phyloP scores from a whole-genome alignment of 73 alveolate species.

The Tetrahymena malaccensis region DNA sequence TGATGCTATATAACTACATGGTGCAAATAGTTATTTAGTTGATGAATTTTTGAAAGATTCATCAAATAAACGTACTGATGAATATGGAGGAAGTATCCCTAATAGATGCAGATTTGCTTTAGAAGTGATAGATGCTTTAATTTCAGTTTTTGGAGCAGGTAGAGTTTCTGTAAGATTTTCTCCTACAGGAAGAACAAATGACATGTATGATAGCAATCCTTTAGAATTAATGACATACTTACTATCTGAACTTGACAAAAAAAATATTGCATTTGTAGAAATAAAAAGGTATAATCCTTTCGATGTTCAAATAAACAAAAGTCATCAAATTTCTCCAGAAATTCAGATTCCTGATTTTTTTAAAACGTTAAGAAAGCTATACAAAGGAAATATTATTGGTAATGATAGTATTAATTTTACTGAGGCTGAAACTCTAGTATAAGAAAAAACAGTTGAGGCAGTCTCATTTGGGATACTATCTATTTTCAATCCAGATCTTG shows the following conservation, averaged over 20 bases:
- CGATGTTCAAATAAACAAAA: background rate
- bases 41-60: conserved; percentile 57
- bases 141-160: conserved; percentile 37
- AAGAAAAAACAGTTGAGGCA: background rate
- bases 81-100: conserved; percentile 82
- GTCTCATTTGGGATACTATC: background rate
- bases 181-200: conserved; percentile 20
- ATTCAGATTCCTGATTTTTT: conserved; percentile 6
- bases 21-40: conserved; percentile 65
- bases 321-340: conserved; percentile 15
- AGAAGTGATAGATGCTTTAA: conserved; percentile 52
- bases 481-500: conserved; percentile 27
- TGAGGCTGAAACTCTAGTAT: background rate
- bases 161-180: conserved; percentile 25
- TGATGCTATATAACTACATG: conserved; percentile 81
- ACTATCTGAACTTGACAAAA: conserved; percentile 5
- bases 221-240: background rate
- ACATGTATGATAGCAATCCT: conserved; percentile 31
- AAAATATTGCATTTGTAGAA: conserved; percentile 23
- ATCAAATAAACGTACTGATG: conserved; percentile 71
- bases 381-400: conserved; percentile 25
- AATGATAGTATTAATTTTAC: background rate
- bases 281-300: background rate
- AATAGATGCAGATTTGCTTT: conserved; percentile 64
- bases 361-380: conserved; percentile 9